A percentile compares a stretch with the other conserved stretches of the same genome.
phyloP scores from a whole-genome alignment of 768 basidiomycete species.

The Amanita pallidorosea region DNA sequence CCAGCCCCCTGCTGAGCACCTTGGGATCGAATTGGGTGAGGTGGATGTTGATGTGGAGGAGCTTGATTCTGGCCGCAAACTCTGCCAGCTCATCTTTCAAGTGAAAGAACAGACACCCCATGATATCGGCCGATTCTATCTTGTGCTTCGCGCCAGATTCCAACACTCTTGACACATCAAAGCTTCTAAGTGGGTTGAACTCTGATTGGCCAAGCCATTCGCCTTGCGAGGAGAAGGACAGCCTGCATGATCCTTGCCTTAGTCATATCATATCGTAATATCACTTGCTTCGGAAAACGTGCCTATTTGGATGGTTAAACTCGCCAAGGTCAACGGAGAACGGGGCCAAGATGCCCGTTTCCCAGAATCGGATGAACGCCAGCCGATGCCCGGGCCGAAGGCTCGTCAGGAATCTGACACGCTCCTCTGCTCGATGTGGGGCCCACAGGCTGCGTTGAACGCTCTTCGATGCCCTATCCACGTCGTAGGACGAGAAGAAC shows the following conservation, averaged over 20 bases:
- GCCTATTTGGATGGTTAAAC: slow-evolving; percentile 31
- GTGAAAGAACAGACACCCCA: slow-evolving; percentile 34
- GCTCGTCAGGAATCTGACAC: slow-evolving; percentile 26
- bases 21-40: slow-evolving; percentile 32
- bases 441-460: slow-evolving; percentile 22
- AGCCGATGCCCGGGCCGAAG: slow-evolving; percentile 31
- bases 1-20: slow-evolving; percentile 29
- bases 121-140: slow-evolving; percentile 24
- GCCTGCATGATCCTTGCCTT: slow-evolving; percentile 12
- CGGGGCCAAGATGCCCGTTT: slow-evolving; percentile 27
- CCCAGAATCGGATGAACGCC: slow-evolving; percentile 23
- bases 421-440: slow-evolving; percentile 26
- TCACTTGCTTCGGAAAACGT: background rate
- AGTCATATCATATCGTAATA: background rate
- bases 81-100: slow-evolving; percentile 27
- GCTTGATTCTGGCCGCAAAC: slow-evolving; percentile 25
- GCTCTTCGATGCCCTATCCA: slow-evolving; percentile 18
- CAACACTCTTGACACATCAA: slow-evolving; percentile 34
- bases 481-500: slow-evolving; percentile 21
- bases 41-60: slow-evolving; percentile 24
- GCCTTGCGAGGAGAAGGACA: slow-evolving; percentile 34
- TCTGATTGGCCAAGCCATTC: slow-evolving; percentile 31
- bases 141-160: slow-evolving; percentile 23
- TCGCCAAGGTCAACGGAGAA: slow-evolving; percentile 21
- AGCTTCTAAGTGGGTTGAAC: slow-evolving; percentile 36